A percentile compares a stretch with the other conserved stretches of the same genome.
Evolutionary conservation across 768 basidiomycete genomes (phyloP).

Genomic region (Termitomyces eurrhizus): DNA sequence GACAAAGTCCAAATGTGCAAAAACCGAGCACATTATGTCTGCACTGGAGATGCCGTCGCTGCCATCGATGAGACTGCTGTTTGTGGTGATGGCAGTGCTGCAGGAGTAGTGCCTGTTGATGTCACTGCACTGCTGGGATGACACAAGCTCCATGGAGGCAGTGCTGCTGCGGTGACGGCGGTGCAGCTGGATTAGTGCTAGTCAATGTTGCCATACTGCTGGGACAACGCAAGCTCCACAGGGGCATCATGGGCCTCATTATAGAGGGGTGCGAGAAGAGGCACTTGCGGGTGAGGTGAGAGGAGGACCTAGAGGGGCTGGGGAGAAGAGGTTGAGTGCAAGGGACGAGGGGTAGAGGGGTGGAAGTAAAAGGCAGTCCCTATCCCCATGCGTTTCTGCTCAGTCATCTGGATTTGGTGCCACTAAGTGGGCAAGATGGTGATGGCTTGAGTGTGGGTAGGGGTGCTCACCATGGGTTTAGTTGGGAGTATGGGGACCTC

Average conservation of each 20-base stretch:
- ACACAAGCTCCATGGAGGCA: conserved; percentile 32
- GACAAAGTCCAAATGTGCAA: conserved; percentile 65
- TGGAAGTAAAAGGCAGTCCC: background rate
- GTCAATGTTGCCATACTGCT: no score
- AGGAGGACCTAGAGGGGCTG: conserved; percentile 35
- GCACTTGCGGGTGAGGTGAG: conserved; percentile 62
- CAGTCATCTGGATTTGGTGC: no score
- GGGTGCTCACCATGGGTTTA: no score
- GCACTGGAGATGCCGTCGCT: conserved; percentile 39
- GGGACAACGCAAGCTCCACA: no score
- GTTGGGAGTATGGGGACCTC: conserved; percentile 51
- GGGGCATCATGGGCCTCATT: conserved; percentile 34
- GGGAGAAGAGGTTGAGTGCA: conserved; percentile 64
- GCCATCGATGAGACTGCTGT: conserved; percentile 40
- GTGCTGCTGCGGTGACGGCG: no score
- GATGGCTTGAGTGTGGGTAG: no score
- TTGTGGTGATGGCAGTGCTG: conserved; percentile 16
- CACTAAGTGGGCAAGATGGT: no score
- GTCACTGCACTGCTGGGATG: conserved; percentile 48
- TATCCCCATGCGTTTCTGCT: no score
- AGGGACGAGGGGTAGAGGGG: conserved; percentile 35
- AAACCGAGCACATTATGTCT: conserved; percentile 25
- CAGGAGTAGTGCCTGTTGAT: conserved; percentile 20
- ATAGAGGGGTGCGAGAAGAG: conserved; percentile 54
- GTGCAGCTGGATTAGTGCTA: no score